A percentile compares a stretch with the other conserved stretches of the same genome.
These are phyloP conservation scores for Bipolaris cookei DNA, from an alignment of 2,329 filamentous ascomycete genomes.

Conservation along the genomic window DNA sequence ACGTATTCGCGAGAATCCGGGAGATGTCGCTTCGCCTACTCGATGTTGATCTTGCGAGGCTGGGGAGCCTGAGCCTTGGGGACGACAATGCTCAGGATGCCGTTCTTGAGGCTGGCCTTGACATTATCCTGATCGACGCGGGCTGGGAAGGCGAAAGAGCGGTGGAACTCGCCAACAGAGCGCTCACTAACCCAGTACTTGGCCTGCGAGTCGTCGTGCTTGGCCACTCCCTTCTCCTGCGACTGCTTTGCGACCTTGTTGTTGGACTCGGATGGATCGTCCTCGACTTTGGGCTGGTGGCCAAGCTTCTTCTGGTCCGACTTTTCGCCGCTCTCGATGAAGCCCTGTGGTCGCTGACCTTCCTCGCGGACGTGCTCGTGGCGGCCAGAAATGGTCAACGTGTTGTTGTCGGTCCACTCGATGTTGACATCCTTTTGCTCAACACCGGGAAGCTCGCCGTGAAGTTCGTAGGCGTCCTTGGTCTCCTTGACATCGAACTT, in stretches of 20 bases:
- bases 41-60: constrained; percentile 62
- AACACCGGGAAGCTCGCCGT: constrained; percentile 80
- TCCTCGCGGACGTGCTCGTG: constrained; percentile 69
- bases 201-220: constrained; percentile 56
- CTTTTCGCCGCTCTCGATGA: constrained; percentile 51
- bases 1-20: not conserved
- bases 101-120: constrained; percentile 66
- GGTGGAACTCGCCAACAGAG: constrained; percentile 64
- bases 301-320: constrained; percentile 32
- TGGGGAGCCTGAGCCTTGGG: constrained; percentile 61
- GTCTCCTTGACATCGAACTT: constrained; percentile 81
- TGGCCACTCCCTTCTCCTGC: constrained; percentile 49
- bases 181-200: constrained; percentile 75
- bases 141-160: constrained; percentile 64
- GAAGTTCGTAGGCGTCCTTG: constrained; percentile 72
- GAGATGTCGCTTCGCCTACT: constrained; percentile 49
- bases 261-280: constrained; percentile 54
- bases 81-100: constrained; percentile 63
- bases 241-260: constrained; percentile 37
- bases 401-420: constrained; percentile 79
- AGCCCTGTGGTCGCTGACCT: constrained; percentile 57
- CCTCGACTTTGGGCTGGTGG: constrained; percentile 67
- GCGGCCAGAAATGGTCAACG: constrained; percentile 72
- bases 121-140: constrained; percentile 66
- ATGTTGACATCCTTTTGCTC: constrained; percentile 76